Percentiles rank a stretch among this genome's conserved stretches.
Conservation (phyloP, 192 early-diverging fungal species). For the Backusella australiensis region DNA sequence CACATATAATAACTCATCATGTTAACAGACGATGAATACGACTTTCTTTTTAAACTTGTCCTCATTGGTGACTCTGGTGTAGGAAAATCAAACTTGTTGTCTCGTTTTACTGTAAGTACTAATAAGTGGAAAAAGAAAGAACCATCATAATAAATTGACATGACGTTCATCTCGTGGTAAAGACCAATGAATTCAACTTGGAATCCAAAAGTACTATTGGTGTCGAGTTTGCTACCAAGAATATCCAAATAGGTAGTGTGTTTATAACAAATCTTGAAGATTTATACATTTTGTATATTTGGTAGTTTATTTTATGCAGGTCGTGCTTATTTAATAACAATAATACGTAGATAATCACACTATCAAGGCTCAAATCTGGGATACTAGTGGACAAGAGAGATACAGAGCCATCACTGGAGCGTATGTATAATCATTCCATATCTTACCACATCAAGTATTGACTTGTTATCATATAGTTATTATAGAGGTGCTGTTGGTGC, state of each 20-base stretch:
- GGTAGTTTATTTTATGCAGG: background rate
- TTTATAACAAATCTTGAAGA: background rate
- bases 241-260: constrained; percentile 35
- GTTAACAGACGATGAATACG: constrained; percentile 52
- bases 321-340: background rate
- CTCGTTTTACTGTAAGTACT: constrained; percentile 41
- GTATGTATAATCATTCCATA: constrained; percentile 26
- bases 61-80: constrained; percentile 63
- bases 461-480: constrained; percentile 52
- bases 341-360: constrained; percentile 36
- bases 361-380: constrained; percentile 51
- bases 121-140: background rate
- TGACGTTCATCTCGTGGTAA: background rate
- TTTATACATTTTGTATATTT: background rate
- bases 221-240: constrained; percentile 49
- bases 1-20: constrained; percentile 17
- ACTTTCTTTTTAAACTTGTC: constrained; percentile 65
- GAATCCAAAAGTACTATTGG: constrained; percentile 52
- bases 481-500: constrained; percentile 92
- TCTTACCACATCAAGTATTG: background rate
- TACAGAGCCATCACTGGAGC: constrained; percentile 80
- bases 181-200: constrained; percentile 50
- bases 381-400: constrained; percentile 87
- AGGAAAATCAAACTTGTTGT: constrained; percentile 52
- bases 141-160: background rate